Evolutionary conservation across 768 basidiomycete species (phyloP).

Genomic region (Mycena alexandri): DNA sequence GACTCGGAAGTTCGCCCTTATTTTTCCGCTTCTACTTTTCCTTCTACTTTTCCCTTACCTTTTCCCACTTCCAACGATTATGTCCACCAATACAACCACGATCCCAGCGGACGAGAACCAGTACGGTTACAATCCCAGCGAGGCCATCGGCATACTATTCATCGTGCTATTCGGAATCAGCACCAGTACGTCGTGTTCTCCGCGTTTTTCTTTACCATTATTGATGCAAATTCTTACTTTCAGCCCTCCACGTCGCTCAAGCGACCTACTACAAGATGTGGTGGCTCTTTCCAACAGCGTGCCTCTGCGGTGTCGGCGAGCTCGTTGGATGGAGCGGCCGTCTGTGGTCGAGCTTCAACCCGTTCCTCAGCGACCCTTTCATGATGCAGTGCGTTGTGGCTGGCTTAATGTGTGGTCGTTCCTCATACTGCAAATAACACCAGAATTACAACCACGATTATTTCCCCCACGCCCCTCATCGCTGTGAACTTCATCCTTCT

Average conservation of each 20-base stretch:
- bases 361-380: slow-evolving; percentile 44
- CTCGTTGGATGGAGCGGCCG: slow-evolving; percentile 68
- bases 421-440: background rate
- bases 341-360: slow-evolving; percentile 60
- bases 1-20: too few relatives aligned
- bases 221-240: background rate
- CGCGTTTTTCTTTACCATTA: background rate
- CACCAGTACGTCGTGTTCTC: slow-evolving; percentile 45
- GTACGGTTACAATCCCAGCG: slow-evolving; percentile 55
- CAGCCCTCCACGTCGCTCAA: slow-evolving; percentile 63
- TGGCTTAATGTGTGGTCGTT: background rate
- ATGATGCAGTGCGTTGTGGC: slow-evolving; percentile 55
- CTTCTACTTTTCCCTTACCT: background rate
- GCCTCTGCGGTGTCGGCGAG: slow-evolving; percentile 63
- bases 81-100: slow-evolving; percentile 10
- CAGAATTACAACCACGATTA: slow-evolving; percentile 58
- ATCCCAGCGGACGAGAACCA: background rate
- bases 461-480: slow-evolving; percentile 69
- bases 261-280: slow-evolving; percentile 58
- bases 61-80: background rate
- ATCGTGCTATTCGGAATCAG: slow-evolving; percentile 55
- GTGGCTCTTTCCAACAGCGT: slow-evolving; percentile 66
- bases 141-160: slow-evolving; percentile 50
- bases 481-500: slow-evolving; percentile 61
- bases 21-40: background rate